Evolutionary conservation across 1,284 basidiomycete species (phyloP).

Genomic region (Ustilago crameri): DNA sequence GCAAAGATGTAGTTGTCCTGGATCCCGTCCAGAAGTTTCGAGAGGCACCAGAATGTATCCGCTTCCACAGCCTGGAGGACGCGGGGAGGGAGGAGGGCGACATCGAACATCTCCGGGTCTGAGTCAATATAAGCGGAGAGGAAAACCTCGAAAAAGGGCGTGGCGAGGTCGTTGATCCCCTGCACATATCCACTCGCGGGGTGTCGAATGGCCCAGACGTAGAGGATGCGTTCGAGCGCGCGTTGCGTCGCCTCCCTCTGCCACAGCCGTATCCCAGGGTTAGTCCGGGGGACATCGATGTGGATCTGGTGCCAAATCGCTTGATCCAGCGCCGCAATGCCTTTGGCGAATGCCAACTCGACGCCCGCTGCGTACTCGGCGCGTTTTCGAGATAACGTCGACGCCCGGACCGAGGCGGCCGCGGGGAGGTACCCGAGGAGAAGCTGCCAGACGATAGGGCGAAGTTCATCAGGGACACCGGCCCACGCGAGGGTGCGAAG

Average conservation of each 20-base stretch:
- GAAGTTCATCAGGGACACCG: constrained; percentile 86
- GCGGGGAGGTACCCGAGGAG: constrained; percentile 88
- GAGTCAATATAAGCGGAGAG: constrained; percentile 63
- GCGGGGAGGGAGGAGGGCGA: constrained; percentile 52
- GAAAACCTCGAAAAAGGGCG: constrained; percentile 67
- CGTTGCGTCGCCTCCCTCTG: constrained; percentile 65
- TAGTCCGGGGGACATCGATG: constrained; percentile 67
- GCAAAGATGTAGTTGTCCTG: constrained; percentile 68
- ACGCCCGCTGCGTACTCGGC: constrained; percentile 91
- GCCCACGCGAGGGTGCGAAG: constrained; percentile 93
- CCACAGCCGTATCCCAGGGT: constrained; percentile 66
- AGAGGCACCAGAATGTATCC: constrained; percentile 67
- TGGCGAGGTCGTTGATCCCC: constrained; percentile 68
- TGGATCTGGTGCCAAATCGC: constrained; percentile 67
- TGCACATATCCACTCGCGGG: constrained; percentile 67
- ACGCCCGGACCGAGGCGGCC: constrained; percentile 79
- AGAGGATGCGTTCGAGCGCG: constrained; percentile 65
- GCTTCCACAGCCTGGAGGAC: constrained; percentile 65
- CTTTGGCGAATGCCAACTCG: constrained; percentile 87
- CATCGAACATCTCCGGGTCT: constrained; percentile 63
- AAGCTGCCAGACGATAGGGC: constrained; percentile 93
- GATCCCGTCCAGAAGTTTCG: constrained; percentile 66
- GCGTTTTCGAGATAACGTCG: constrained; percentile 86
- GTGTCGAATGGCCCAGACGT: constrained; percentile 68
- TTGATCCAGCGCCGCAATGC: constrained; percentile 57